Conservation (phyloP, 805 yeast species). For the Torulaspora microellipsoides region DNA sequence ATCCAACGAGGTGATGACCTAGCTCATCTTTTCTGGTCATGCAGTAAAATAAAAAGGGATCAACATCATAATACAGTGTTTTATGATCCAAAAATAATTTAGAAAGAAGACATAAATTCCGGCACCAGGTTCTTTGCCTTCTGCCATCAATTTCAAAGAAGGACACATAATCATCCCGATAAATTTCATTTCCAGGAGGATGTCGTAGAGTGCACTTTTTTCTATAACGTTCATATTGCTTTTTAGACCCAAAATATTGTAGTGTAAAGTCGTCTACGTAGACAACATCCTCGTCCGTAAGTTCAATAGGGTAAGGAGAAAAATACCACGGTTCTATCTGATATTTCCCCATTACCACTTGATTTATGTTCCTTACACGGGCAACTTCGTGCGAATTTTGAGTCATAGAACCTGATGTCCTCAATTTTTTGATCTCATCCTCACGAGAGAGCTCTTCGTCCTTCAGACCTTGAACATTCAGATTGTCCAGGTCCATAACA, state of each 20-base stretch:
- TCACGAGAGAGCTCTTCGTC: conserved; percentile 75
- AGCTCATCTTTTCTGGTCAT: conserved; percentile 87
- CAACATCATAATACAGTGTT: conserved; percentile 94
- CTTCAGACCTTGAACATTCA: conserved; percentile 76
- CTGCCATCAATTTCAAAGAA: conserved; percentile 98
- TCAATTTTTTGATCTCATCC: conserved; percentile 84
- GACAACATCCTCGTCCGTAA: conserved; percentile 85
- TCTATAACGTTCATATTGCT: conserved; percentile 90
- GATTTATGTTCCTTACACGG: conserved; percentile 75
- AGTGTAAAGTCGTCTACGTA: conserved; percentile 90
- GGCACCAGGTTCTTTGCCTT: conserved; percentile 94
- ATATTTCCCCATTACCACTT: conserved; percentile 80
- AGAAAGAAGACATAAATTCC: conserved; percentile 85
- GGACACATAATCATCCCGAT: conserved; percentile 86
- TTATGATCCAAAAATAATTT: conserved; percentile 93
- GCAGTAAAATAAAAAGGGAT: conserved; percentile 92
- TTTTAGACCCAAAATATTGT: conserved; percentile 80
- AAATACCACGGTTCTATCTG: conserved; percentile 99
- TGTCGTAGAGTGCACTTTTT: conserved; percentile 82
- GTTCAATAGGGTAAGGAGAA: conserved; percentile 92
- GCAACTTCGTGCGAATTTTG: conserved; percentile 85
- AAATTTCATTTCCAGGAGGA: conserved; percentile 98
- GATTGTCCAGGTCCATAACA: conserved; percentile 77
- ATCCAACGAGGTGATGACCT: conserved; percentile 96
- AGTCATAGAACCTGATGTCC: conserved; percentile 97